Base-by-base conservation (phyloP, 176 grass and related monocot species). In the Neostapfia colusana region DNA sequence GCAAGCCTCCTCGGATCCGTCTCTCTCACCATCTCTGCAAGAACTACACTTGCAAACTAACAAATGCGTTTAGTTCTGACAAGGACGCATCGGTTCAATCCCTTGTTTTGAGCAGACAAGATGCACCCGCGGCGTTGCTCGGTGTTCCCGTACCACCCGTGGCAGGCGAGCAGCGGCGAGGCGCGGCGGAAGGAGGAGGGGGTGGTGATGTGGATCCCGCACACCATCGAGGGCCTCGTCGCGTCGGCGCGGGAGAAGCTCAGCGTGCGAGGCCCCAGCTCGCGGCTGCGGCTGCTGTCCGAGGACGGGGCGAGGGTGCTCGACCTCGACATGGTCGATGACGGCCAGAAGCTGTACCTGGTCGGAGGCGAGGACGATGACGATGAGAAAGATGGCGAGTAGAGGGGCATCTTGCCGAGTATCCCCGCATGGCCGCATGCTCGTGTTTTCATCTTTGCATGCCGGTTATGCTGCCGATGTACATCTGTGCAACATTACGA, bases 101-200 rank as follows among this genome's bases (percentile, higher is more conserved):
- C 31, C 31, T 31, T 3, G 31, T 4, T 31, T 5, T 49, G n/a
- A 38, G 18, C 80, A 91, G 92, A 99, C 39, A 92, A 87, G 83
- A 85, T 75, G 40, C 89, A 95, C 65, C 80, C 80, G 15, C 69
- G 83, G n/a, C 74, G 76, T 23, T 99, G 96, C 76, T 83, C 92
- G 0, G 85, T 99, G 70, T 92, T 99, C 54, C 92, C 96, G 13
- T 67, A 80, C 81, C 89, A 95, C 67, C 92, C 92, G 9, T 95
- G 96, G 11, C 89, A 89, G 87, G 70, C 17, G 27, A 20, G 2
- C 59, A 1, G 70, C 12, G 26, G 18, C 18, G 75, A 35, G 14
- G 85, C 76, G 31, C 74, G 50, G 37, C 80, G 85, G 23, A 88
- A 53, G 45, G 91, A 94, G 40, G 95, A 98, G 36, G 95, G 95